Base-by-base conservation (phyloP, 257 asterid genomes). In the Parsonsia alboflavescens region DNA sequence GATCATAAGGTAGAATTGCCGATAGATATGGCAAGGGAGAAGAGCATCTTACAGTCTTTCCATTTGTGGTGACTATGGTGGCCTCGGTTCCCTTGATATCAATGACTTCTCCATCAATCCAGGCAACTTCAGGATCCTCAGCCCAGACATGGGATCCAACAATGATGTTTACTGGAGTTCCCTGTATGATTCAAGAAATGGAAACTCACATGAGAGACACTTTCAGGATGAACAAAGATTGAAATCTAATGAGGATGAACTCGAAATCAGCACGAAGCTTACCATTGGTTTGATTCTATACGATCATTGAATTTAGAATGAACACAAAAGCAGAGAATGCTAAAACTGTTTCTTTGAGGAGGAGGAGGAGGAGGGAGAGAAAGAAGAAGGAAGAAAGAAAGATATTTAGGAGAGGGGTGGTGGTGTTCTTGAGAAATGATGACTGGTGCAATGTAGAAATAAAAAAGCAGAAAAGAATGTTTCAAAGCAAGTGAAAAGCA, bases 101-200 rank as follows among this genome's bases (percentile, higher is more conserved):
- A 44, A 80, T 48, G 2, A 93, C 98, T 78, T 88, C 84, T 59
- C 98, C 98, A 82, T 93, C 96, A 61, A 90, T 86, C 98, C 98
- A 90, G 81, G 97, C 93, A 50, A 61, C 72, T 56, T 90, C 98
- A 67, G 90, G 90, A 85, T 90, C 98, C 84, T 90, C 98, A 10
- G 76, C 88, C 98, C 98, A 89, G 66, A 93, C 98, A 65, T 89
- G 97, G 69, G 96, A 88, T 88, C 98, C 97, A 71, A 89, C 95
- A 6, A 93, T 90, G 13, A 93, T 93, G 81, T 90, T 93, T 53
- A 93, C 93, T 0, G 98, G 98, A 64, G 97, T 93, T 75, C 98
- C 98, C 97, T 93, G 93, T 56, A 76, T 75, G 78, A 82, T 85
- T 73, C 73, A 74, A 80, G 71, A 80, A 72, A 15, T 21, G 49